A percentile compares a stretch with the other conserved stretches of the same genome.
Evolutionary conservation across 2,329 filamentous ascomycete species (phyloP).

Genomic region (Stachybotrys elegans): DNA sequence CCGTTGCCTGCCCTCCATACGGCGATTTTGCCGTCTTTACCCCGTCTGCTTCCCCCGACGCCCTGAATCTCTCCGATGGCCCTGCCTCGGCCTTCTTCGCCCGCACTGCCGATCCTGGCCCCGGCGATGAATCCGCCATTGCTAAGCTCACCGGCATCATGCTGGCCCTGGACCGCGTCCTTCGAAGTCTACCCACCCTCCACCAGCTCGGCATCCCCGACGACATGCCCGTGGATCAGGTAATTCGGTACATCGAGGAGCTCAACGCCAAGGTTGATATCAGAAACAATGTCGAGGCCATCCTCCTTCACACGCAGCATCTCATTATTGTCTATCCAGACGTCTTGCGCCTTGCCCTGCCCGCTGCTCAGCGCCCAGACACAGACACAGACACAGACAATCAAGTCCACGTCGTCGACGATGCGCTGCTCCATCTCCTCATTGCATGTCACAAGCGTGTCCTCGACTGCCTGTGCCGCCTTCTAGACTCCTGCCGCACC

Average conservation of each 20-base stretch:
- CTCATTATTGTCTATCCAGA: conserved; percentile 30
- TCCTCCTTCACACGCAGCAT: conserved; percentile 28
- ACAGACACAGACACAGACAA: conserved; percentile 10
- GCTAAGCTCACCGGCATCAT: conserved; percentile 15
- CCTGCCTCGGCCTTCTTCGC: too few relatives aligned
- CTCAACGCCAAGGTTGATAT: conserved; percentile 18
- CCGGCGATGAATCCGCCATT: conserved; percentile 4
- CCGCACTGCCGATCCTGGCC: not conserved
- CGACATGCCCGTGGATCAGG: conserved; percentile 17
- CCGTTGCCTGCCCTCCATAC: not conserved
- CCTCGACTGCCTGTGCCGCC: conserved; percentile 28
- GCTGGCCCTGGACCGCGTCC: conserved; percentile 16
- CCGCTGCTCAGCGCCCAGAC: conserved; percentile 20
- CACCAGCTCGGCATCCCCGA: too few relatives aligned
- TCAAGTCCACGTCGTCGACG: conserved; percentile 19
- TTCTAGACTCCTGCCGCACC: conserved; percentile 23
- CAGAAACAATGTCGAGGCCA: conserved; percentile 24
- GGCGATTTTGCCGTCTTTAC: not conserved
- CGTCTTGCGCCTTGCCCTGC: conserved; percentile 16
- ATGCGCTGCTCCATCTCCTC: conserved; percentile 29
- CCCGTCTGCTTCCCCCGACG: conserved; percentile 7
- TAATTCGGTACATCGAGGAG: conserved; percentile 16
- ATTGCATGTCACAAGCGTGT: conserved; percentile 31
- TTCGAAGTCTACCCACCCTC: conserved; percentile 1
- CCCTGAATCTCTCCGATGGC: too few relatives aligned